Evolutionary conservation across 164 flowering plant species (phyloP), one percentile per base, ranked within the genome.

Genomic region (Warburgia ugandensis): DNA sequence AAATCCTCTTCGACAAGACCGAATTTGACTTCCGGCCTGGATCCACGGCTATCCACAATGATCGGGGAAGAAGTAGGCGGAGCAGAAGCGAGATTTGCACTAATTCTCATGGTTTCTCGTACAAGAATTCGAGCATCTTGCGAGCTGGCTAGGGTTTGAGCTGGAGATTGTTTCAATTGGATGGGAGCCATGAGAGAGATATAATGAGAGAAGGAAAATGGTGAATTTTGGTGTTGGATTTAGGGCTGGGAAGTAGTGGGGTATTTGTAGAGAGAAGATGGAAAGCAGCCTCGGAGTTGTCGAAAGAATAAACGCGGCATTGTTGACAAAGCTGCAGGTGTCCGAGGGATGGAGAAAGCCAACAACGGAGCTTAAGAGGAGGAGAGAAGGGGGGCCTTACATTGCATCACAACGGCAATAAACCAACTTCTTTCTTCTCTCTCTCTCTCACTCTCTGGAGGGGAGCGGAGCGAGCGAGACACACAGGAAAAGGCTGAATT

Each of bases 91-190:
- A 91, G 73, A 48, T 73, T 72, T 31, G 98, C 96, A 54, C 87
- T 79, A 32, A 91, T 76, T 3, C 96, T 81, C 32, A 91, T 68
- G 29, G 98, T 84, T 58, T 87, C 98, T 7, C 96, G 79, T 30
- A 80, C 82, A 25, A 85, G 86, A 21, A 83, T 62, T n/a, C 79
- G 69, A 5, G 85, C 80, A 26, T 80, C 91, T 55, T 67, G 72
- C 0, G 76, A 52, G 26, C 59, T 45, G 6, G 69, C 45, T n/a
- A 70, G 52, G 22, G 77, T 31, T 29, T 48, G 52, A 5, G 52
- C 29, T 9, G 56, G 29, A n/a, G 57, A 53, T 29, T 31, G 48
- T 48, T 53, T 41, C 38, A 53, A 28, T 30, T 30, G 47, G 19
- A 53, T 41, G 10, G 57, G 57, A 29, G 57, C 57, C 57, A 53